Evolutionary conservation across 2,329 filamentous ascomycete genomes (phyloP).

Genomic region (Grosmannia serpens): DNA sequence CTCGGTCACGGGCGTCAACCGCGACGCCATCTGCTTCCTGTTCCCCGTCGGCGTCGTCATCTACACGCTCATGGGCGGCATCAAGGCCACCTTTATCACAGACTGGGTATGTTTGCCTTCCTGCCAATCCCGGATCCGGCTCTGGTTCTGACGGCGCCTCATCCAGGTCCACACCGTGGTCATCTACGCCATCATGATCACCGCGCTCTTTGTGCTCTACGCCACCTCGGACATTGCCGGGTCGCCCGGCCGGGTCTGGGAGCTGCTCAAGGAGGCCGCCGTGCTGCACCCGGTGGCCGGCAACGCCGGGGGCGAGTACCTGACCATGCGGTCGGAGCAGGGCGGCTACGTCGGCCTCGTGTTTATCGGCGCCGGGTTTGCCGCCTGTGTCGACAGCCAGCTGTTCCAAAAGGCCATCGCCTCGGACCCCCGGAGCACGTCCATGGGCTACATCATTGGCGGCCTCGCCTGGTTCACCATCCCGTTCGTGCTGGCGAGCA

Average conservation of each 20-base stretch:
- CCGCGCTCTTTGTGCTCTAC: too few relatives aligned
- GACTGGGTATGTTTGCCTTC: conserved; percentile 74
- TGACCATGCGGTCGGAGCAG: too few relatives aligned
- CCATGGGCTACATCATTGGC: conserved; percentile 79
- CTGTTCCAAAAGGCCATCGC: conserved; percentile 92
- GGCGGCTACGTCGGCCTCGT: too few relatives aligned
- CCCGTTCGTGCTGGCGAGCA: conserved; percentile 78
- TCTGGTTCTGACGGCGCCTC: conserved; percentile 58
- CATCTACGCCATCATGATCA: conserved; percentile 48
- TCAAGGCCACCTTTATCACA: conserved; percentile 78
- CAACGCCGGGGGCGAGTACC: too few relatives aligned
- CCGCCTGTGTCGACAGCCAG: too few relatives aligned
- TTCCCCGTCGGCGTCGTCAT: conserved; percentile 68
- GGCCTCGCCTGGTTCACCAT: conserved; percentile 86
- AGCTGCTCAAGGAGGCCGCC: too few relatives aligned
- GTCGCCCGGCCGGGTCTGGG: too few relatives aligned
- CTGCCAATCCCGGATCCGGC: conserved; percentile 74
- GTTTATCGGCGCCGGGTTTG: conserved; percentile 76
- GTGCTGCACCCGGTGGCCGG: too few relatives aligned
- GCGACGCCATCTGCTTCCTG: too few relatives aligned
- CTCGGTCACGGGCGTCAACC: conserved; percentile 76
- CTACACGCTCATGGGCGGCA: conserved; percentile 65
- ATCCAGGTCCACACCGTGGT: conserved; percentile 72
- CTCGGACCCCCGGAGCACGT: conserved; percentile 68
- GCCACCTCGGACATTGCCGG: conserved; percentile 61